These are phyloP conservation scores for Aspergillus chevalieri DNA, from an alignment of 2,329 filamentous ascomycete species.

Conservation along the genomic window DNA sequence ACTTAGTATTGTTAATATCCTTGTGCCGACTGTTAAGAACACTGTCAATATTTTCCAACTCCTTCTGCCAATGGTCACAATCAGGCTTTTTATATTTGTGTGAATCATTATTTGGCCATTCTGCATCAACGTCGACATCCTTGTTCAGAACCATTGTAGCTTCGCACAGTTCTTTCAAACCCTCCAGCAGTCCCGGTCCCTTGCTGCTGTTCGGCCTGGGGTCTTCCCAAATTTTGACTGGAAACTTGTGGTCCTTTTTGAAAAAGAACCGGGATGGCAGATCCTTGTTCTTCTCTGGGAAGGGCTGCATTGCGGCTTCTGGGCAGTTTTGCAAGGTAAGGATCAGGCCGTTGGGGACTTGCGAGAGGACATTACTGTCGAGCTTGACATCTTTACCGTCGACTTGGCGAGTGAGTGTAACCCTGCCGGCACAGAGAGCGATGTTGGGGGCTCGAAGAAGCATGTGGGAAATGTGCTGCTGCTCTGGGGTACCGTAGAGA, in stretches of 20 bases:
- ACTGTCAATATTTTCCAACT: background rate
- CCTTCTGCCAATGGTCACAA: background rate
- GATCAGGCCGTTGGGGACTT: conserved; percentile 15
- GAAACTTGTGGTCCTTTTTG: conserved; percentile 20
- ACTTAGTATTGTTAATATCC: background rate
- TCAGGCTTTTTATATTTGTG: background rate
- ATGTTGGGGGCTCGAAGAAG: conserved; percentile 39
- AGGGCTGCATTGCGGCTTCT: conserved; percentile 37
- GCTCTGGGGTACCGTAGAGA: conserved; percentile 33
- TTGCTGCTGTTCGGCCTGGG: conserved; percentile 1
- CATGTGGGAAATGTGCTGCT: conserved; percentile 40
- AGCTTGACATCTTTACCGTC: conserved; percentile 2
- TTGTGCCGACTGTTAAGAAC: background rate
- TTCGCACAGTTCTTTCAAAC: background rate
- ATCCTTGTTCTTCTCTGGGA: conserved; percentile 19
- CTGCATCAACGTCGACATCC: conserved; percentile 5
- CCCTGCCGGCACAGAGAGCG: conserved; percentile 22
- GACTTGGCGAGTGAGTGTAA: background rate
- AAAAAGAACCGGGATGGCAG: conserved; percentile 28
- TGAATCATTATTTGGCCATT: conserved; percentile 2
- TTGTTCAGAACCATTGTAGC: conserved; percentile 2
- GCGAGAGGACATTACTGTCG: background rate
- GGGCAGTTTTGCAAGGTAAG: conserved; percentile 26
- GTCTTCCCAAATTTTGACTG: conserved; percentile 28
- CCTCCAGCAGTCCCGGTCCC: conserved; percentile 1